Conservation (phyloP, 176 grass and related monocot genomes). For the Oryza glaberrima region DNA sequence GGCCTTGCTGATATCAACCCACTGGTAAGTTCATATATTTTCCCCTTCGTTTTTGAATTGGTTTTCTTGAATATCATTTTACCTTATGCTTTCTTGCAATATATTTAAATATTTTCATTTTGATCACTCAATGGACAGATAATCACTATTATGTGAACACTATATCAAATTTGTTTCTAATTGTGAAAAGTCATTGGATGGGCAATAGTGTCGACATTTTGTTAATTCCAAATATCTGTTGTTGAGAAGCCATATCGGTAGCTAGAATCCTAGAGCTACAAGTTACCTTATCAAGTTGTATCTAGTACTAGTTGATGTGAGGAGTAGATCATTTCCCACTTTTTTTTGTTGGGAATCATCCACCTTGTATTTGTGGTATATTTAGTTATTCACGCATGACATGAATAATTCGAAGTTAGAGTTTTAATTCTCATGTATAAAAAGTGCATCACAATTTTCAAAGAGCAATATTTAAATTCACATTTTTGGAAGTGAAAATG, state of each 20-base stretch:
- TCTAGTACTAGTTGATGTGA: background rate
- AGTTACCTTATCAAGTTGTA: background rate
- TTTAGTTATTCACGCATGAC: conserved; percentile 2
- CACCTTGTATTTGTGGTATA: conserved; percentile 1
- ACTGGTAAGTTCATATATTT: conserved; percentile 45
- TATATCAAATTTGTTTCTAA: background rate
- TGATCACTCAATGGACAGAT: background rate
- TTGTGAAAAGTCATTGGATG: background rate
- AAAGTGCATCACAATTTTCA: conserved; percentile 3
- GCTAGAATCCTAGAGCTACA: background rate
- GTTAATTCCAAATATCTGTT: background rate
- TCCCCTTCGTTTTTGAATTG: conserved; percentile 1
- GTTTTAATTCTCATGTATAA: conserved; percentile 3
- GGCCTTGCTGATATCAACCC: conserved; percentile 65
- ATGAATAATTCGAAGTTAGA: conserved; percentile 16
- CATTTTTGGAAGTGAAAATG: conserved; percentile 23
- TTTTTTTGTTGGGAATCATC: background rate
- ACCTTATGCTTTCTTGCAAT: background rate
- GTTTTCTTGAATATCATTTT: conserved; percentile 1
- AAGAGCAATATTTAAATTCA: background rate
- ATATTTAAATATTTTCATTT: conserved; percentile 34
- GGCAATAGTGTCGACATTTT: conserved; percentile 3
- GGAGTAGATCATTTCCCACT: background rate
- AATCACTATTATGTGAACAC: conserved; percentile 13
- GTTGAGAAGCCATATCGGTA: conserved; percentile 6